These are phyloP conservation scores for Mycosphaerella sp. DNA, from an alignment of 2,329 filamentous ascomycete species.

Conservation along the genomic window DNA sequence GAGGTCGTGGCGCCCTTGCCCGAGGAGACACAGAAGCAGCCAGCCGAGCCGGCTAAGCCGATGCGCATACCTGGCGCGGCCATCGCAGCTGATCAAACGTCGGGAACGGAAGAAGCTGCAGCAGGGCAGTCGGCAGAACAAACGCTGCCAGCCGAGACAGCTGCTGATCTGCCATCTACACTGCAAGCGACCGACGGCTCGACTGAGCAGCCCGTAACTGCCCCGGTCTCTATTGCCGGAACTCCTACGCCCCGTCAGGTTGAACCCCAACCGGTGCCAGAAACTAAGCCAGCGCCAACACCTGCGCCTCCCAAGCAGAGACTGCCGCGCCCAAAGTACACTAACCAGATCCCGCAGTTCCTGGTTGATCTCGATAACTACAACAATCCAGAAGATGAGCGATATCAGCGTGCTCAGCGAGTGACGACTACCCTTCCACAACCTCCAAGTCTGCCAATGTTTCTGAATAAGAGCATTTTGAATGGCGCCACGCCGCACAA, in stretches of 20 bases:
- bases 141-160: slow-evolving; percentile 23
- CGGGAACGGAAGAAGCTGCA: slow-evolving; percentile 18
- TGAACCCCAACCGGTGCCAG: slow-evolving; percentile 8
- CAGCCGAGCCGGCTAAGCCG: slow-evolving; percentile 27
- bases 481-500: slow-evolving; percentile 90
- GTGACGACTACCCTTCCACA: slow-evolving; percentile 74
- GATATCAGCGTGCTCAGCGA: slow-evolving; percentile 66
- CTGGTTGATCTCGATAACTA: slow-evolving; percentile 71
- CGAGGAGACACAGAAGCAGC: slow-evolving; percentile 19
- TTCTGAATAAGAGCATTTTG: slow-evolving; percentile 87
- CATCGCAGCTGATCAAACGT: slow-evolving; percentile 22
- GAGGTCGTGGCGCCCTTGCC: slow-evolving; percentile 54
- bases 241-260: slow-evolving; percentile 8
- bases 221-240: slow-evolving; percentile 10
- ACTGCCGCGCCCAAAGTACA: slow-evolving; percentile 55
- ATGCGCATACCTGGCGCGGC: slow-evolving; percentile 30
- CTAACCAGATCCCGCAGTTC: slow-evolving; percentile 71
- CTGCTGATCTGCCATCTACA: slow-evolving; percentile 15
- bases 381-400: slow-evolving; percentile 56
- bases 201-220: slow-evolving; percentile 11
- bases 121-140: slow-evolving; percentile 52
- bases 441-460: slow-evolving; percentile 80
- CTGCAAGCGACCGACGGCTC: slow-evolving; percentile 20
- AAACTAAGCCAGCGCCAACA: slow-evolving; percentile 13
- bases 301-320: slow-evolving; percentile 22